Percentiles rank a stretch among this genome's conserved stretches.
phyloP scores from a whole-genome alignment of 2,329 filamentous ascomycete genomes.

The Colletotrichum lini region DNA sequence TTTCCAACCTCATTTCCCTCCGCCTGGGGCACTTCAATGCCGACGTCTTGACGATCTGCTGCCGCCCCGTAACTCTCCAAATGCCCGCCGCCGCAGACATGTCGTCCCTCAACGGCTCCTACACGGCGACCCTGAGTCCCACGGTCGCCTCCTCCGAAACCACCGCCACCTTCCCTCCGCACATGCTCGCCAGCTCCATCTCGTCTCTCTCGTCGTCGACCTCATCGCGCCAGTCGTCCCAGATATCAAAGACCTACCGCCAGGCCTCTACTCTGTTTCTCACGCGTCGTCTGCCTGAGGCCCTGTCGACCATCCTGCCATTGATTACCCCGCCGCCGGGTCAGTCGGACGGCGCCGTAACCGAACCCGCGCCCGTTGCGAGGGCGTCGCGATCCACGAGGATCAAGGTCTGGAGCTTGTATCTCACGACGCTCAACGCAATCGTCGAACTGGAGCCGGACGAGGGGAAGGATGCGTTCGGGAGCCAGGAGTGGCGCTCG shows the following conservation, averaged over 20 bases:
- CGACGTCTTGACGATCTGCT: constrained; percentile 36
- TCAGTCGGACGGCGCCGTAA: constrained; percentile 60
- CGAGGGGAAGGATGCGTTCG: constrained; percentile 91
- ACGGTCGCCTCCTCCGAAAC: constrained; percentile 53
- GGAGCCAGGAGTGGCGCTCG: constrained; percentile 85
- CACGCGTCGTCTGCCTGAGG: constrained; percentile 92
- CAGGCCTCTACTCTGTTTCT: constrained; percentile 95
- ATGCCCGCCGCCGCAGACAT: constrained; percentile 50
- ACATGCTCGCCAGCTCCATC: constrained; percentile 74
- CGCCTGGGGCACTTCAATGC: constrained; percentile 40
- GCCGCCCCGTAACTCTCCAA: constrained; percentile 19
- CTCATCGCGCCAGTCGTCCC: constrained; percentile 73
- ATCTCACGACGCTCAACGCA: constrained; percentile 92
- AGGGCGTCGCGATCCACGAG: constrained; percentile 85
- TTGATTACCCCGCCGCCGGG: constrained; percentile 76
- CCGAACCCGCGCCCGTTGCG: constrained; percentile 80
- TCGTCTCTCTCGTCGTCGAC: constrained; percentile 77
- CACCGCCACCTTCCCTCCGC: constrained; percentile 62
- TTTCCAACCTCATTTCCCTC: constrained; percentile 37
- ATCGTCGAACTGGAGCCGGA: constrained; percentile 90
- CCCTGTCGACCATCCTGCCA: constrained; percentile 86
- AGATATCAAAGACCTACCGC: constrained; percentile 93
- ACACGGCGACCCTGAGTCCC: constrained; percentile 61
- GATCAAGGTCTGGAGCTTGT: constrained; percentile 98
- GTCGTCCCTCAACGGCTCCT: constrained; percentile 59